phyloP scores from a whole-genome alignment of 2,329 filamentous ascomycete genomes.

The Apiospora pterosperma region DNA sequence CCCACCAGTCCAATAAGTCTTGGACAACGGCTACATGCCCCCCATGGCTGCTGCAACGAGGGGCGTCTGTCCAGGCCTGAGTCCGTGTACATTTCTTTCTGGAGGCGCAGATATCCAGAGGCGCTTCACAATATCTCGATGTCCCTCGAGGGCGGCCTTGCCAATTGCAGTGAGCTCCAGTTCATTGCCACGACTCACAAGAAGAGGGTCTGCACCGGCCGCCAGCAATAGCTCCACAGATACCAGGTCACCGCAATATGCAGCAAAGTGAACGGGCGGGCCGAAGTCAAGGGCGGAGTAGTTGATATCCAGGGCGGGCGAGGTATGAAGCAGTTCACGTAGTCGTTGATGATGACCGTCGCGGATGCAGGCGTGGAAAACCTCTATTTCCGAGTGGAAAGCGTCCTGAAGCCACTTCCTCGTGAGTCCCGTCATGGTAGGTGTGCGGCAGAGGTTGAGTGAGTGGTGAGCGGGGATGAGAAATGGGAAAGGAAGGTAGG shows the following conservation, averaged over 20 bases:
- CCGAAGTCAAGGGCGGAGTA: background rate
- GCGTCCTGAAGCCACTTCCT: background rate
- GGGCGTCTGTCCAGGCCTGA: background rate
- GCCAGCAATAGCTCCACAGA: background rate
- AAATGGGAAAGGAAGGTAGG: background rate
- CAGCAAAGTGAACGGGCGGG: background rate
- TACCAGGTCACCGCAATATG: background rate
- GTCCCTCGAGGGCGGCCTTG: background rate
- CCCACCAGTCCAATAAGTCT: slow-evolving; percentile 13
- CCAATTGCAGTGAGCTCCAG: background rate
- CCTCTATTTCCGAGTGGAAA: background rate
- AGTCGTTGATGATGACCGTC: background rate
- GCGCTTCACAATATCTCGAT: slow-evolving; percentile 1
- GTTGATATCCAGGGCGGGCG: background rate
- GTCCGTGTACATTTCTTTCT: background rate
- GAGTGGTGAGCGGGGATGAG: background rate
- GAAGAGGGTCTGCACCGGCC: background rate
- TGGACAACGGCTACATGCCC: slow-evolving; percentile 14
- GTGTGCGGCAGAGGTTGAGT: background rate
- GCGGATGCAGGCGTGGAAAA: background rate
- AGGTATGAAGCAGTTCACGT: background rate
- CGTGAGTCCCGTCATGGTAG: background rate
- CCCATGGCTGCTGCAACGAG: slow-evolving; percentile 5
- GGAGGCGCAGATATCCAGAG: slow-evolving; percentile 6
- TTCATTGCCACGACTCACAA: background rate